A percentile compares a stretch with the other conserved stretches of the same genome.
Conservation (phyloP, 805 yeast species). For the Starmerella scarabaei region DNA sequence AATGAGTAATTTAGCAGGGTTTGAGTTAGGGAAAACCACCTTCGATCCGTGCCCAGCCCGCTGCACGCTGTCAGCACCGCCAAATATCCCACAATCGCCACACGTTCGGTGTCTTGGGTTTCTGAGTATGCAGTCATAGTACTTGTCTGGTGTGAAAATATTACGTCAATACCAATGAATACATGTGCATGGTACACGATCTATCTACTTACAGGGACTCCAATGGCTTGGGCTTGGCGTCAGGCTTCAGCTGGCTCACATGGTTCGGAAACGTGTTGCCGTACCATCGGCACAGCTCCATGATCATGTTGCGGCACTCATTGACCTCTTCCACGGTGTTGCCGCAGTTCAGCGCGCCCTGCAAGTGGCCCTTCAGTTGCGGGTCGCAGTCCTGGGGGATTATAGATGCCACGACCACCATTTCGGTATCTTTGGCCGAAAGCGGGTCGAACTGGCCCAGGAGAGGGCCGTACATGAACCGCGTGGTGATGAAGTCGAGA, state of each 20-base stretch:
- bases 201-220: too few relatives aligned
- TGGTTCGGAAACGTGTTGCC: constrained; percentile 50
- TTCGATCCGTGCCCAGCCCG: background rate
- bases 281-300: constrained; percentile 59
- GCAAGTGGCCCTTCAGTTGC: constrained; percentile 78
- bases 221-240: too few relatives aligned
- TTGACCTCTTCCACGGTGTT: constrained; percentile 50
- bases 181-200: too few relatives aligned
- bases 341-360: constrained; percentile 74
- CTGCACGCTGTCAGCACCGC: too few relatives aligned
- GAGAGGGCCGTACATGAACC: constrained; percentile 65
- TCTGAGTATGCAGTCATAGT: too few relatives aligned
- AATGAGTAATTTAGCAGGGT: background rate
- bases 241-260: constrained; percentile 38
- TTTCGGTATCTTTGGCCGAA: constrained; percentile 54
- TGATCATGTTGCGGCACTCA: constrained; percentile 47
- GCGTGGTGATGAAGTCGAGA: constrained; percentile 57
- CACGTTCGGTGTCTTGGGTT: too few relatives aligned
- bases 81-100: too few relatives aligned
- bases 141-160: too few relatives aligned
- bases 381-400: constrained; percentile 92
- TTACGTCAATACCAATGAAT: too few relatives aligned
- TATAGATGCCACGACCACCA: constrained; percentile 63
- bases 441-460: constrained; percentile 56
- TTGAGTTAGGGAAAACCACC: background rate